Evolutionary conservation across 352 stramenopile species (phyloP), one percentile per base, ranked within the genome.

Genomic region (Phytophthora capsici): DNA sequence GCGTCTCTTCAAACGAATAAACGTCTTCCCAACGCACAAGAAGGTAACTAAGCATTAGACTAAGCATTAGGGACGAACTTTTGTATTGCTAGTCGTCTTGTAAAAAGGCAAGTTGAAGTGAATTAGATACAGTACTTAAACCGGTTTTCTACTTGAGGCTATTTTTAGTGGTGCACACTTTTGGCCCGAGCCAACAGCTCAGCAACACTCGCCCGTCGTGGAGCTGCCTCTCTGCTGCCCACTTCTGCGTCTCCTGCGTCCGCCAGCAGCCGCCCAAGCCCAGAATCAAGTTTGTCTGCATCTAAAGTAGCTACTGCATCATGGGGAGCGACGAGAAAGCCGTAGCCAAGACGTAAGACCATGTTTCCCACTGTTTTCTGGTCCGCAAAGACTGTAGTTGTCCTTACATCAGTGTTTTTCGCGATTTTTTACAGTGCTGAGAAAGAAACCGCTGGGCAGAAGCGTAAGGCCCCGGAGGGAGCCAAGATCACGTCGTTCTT

Each of bases 391-490:
- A 4, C 17, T 36, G 9, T 30, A 37, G 28, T n/a, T 5, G 22
- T 25, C 20, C 17, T 16, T 23, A 9, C 56, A 8, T 14, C 9
- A 16, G 41, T 30, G n/a, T 55, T 68, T 62, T 41, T 55, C 41
- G 32, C 50, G 30, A 0, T 22, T 36, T 20, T 10, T 43, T 55
- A 10, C 44, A 86, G 77, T 57, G 50, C 49, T 32, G 78, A 83
- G 57, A 68, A 74, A 37, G 73, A 80, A 53, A 56, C 36, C 8
- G 50, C 61, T 23, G 73, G 70, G 23, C 44, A 70, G 54, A 87
- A 87, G 64, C 73, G 78, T 13, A 87, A 87, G 54, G 71, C 71
- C 4, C 53, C 75, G 36, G 70, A 78, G 1, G 56, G 49, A 23
- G 46, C 57, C 20, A 75, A 77, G 55, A 74, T 75, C 40, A 68